Evolutionary conservation across 1,284 basidiomycete species (phyloP), one percentile per base, ranked within the genome.

Genomic region (Cryptococcus sp.): DNA sequence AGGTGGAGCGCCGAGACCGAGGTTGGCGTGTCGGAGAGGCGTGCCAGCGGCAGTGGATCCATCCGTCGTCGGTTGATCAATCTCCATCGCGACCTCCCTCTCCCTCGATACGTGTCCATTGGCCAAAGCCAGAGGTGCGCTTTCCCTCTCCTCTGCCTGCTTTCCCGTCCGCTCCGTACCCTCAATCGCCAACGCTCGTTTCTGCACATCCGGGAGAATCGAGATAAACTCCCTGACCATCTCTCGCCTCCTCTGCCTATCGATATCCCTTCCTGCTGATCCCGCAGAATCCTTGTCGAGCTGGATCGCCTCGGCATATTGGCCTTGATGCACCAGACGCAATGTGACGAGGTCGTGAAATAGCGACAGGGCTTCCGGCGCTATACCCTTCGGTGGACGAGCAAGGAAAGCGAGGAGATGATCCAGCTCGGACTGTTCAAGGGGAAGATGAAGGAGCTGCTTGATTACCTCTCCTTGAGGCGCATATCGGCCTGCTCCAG

Each of bases 341-440:
- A 86, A 80, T 48, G 83, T 87, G 26, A 88, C 78, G n/a, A 91
- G 78, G 60, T 90, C 85, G 66, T 89, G 87, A 0, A 91, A 70
- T 11, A 82, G 74, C 2, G 80, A 77, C 19, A 83, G 70, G 1
- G 81, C 80, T 0, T 74, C 53, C 0, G 75, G 52, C 0, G 80
- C 68, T 22, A 83, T 67, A 24, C 74, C 59, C 31, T 75, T 57
- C 0, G 83, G 80, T 4, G 72, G 68, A 37, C 64, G 62, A 7
- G 63, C 54, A 3, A 74, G 60, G 56, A 71, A 69, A 7, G 57
- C 43, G 10, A 63, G 50, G 16, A 74, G 56, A 49, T 71, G 65
- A 1, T 53, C 44, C 14, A 66, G 56, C 48, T 74, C 72, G 37
- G 64, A 63, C 4, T 57, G 51, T 6, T 53, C 53, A n/a, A 73